These are phyloP conservation scores for Barnettozyma sucrosica DNA, from an alignment of 805 yeast genomes.

Conservation along the genomic window DNA sequence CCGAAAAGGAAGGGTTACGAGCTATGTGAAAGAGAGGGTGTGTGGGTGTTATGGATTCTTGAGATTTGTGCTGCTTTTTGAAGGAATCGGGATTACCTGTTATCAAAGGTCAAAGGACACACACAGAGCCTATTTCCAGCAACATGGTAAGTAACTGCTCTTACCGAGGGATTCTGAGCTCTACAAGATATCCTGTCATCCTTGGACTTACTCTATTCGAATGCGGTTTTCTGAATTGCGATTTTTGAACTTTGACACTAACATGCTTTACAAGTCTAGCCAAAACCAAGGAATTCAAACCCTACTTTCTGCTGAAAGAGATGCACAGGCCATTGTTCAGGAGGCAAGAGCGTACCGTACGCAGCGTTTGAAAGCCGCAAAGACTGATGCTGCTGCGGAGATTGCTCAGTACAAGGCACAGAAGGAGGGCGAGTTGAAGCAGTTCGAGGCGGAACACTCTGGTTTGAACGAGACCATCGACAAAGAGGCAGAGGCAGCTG, in stretches of 20 bases:
- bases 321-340: slow-evolving; percentile 93
- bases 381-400: slow-evolving; percentile 86
- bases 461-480: slow-evolving; percentile 75
- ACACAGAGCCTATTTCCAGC: neutral
- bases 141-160: neutral
- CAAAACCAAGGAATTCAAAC: slow-evolving; percentile 25
- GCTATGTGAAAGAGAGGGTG: neutral
- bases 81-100: neutral
- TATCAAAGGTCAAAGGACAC: neutral
- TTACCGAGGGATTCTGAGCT: neutral
- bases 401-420: slow-evolving; percentile 77
- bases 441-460: slow-evolving; percentile 65
- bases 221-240: no score
- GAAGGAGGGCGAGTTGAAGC: slow-evolving; percentile 77
- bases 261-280: neutral
- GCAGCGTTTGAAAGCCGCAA: slow-evolving; percentile 86
- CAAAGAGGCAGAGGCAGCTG: slow-evolving; percentile 69
- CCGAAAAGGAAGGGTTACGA: neutral
- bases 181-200: neutral
- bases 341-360: slow-evolving; percentile 90
- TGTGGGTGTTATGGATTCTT: neutral
- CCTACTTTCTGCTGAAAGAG: slow-evolving; percentile 72
- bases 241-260: neutral
- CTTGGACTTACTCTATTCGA: neutral
- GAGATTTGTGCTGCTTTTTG: neutral